Base-by-base conservation (phyloP, 352 stramenopile species). In the Phytophthora tubulina region DNA sequence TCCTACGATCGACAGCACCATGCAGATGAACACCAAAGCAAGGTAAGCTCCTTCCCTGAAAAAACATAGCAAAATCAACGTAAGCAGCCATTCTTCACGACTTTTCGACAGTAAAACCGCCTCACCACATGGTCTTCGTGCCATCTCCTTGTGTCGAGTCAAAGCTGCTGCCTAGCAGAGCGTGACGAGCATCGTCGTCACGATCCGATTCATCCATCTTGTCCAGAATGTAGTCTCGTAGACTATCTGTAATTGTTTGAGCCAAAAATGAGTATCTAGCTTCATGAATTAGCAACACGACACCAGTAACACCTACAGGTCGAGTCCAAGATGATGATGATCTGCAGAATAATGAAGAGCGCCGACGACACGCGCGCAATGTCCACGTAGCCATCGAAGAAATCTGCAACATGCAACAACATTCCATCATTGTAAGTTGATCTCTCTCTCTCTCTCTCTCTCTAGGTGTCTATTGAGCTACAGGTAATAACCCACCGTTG, bases 291-390 rank as follows among this genome's bases (percentile, higher is more conserved):
- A 3, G 9, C 49, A 56, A 51, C 39, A 49, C 9, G 41, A n/a
- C 33, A 53, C 21, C 33, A 10, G 4, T 27, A 67, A 14, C 11
- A 30, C 78, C 35, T 75, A 93, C 87, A 93, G 3, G 76, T 80
- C 31, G 78, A 92, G 69, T 94, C 87, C 54, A 94, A 65, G 67
- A 94, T 91, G 71, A 94, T 94, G 72, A 93, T 64, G 65, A 94
- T 90, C 74, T 94, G 87, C 32, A 94, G 58, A 44, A 93, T 80
- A 52, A 93, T 85, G 60, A 94, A 94, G 10, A 81, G 65, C 2
- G 80, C 79, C 38, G 85, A 93, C 6, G 79, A 70, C 35, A 94
- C 65, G 4, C 85, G 85, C 6, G 85, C 84, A 32, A 94, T 55
- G 49, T 84, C 82, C 11, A 79, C 79, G 56, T 92, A 94, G 13